Evolutionary conservation across 139 green algal species (phyloP).

Genomic region (Yamagishiella unicocca): DNA sequence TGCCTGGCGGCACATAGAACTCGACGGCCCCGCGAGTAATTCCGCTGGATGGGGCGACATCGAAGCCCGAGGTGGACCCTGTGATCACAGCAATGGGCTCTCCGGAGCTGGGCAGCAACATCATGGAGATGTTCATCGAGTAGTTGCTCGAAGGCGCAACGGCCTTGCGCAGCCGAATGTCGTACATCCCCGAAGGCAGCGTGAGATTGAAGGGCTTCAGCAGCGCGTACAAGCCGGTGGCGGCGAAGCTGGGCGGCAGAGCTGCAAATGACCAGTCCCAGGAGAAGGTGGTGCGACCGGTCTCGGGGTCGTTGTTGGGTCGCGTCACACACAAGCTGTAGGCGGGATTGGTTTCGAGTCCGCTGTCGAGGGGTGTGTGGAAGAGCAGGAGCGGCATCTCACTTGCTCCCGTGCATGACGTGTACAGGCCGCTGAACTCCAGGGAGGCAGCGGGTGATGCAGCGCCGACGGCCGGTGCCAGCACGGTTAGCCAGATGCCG

Average conservation of each 20-base stretch:
- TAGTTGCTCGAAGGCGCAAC: background rate
- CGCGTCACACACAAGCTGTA: background rate
- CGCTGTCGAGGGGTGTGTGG: background rate
- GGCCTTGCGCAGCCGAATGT: background rate
- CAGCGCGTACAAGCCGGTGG: background rate
- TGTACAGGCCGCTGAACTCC: background rate
- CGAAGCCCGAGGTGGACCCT: background rate
- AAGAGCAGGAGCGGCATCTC: background rate
- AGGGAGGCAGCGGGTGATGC: background rate
- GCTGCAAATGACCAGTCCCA: background rate
- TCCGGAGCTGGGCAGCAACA: background rate
- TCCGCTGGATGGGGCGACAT: background rate
- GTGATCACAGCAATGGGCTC: background rate
- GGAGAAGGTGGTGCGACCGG: conserved; percentile 8
- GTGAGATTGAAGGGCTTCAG: background rate
- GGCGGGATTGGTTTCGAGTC: background rate
- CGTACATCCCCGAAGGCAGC: background rate
- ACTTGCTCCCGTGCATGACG: background rate
- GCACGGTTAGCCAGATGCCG: background rate
- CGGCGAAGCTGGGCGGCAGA: background rate
- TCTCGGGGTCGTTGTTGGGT: conserved; percentile 8
- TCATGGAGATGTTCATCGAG: background rate
- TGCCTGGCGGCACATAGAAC: background rate
- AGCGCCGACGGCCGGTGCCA: background rate
- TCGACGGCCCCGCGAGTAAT: background rate